phyloP scores from a whole-genome alignment of 179 eudicot genomes.

The Corrigiola litoralis region DNA sequence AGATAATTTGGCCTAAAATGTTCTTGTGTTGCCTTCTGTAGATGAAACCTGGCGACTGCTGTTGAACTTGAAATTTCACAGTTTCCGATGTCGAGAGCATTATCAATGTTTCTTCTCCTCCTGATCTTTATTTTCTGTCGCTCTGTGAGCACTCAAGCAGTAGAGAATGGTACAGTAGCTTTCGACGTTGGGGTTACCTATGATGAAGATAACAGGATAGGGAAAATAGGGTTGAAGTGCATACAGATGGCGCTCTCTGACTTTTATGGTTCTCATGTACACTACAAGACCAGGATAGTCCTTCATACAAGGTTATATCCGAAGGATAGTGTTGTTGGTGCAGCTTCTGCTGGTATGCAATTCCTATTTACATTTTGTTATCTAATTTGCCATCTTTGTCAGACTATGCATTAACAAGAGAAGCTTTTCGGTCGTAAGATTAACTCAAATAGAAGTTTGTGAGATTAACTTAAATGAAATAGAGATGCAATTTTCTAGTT shows the following conservation, averaged over 20 bases:
- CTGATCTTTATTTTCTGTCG: neutral
- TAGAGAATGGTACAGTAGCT: constrained; percentile 1
- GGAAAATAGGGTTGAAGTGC: constrained; percentile 9
- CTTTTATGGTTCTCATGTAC: constrained; percentile 4
- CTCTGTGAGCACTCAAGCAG: neutral
- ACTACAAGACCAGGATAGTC: constrained; percentile 17
- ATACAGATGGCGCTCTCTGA: constrained; percentile 15
- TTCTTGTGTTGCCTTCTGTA: no score
- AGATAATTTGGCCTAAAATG: no score
- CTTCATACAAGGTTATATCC: constrained; percentile 8
- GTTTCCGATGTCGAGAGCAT: neutral
- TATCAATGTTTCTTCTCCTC: constrained; percentile 2
- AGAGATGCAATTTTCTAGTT: no score
- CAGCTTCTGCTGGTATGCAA: constrained; percentile 17
- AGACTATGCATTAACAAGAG: no score
- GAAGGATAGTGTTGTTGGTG: neutral
- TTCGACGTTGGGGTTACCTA: constrained; percentile 12
- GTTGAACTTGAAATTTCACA: no score
- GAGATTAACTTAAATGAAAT: no score
- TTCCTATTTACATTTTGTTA: neutral
- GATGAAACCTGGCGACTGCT: no score
- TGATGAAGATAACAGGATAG: neutral
- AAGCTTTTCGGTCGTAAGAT: no score
- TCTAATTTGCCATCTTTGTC: neutral
- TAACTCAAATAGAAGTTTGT: no score